Conservation (phyloP, 2,329 filamentous ascomycete species). For the Trichoderma arundinaceum region DNA sequence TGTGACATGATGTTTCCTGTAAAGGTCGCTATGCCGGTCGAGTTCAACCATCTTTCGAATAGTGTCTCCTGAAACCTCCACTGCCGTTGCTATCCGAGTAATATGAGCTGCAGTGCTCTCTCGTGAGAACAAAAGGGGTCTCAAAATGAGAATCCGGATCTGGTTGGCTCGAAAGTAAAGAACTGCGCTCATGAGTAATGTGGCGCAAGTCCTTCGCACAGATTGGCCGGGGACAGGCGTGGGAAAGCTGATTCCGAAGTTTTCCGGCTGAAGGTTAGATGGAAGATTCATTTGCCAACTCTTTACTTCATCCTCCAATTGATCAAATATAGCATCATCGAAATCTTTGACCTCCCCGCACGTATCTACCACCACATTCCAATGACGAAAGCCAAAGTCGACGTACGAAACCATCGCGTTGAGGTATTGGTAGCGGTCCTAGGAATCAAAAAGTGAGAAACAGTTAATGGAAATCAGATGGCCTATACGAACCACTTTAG, state of each 20-base stretch:
- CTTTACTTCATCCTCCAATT: background rate
- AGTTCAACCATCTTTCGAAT: background rate
- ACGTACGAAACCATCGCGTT: background rate
- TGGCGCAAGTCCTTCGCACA: background rate
- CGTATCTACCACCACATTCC: background rate
- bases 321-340: background rate
- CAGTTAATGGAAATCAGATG: background rate
- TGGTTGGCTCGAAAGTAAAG: constrained; percentile 2
- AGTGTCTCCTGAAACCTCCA: background rate
- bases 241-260: background rate
- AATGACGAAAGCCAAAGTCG: background rate
- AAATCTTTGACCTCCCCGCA: background rate
- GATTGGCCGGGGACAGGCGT: background rate
- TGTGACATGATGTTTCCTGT: background rate
- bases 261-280: background rate
- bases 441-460: background rate
- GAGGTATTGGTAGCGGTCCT: background rate
- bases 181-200: background rate
- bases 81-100: background rate
- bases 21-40: background rate
- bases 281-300: background rate
- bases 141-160: background rate
- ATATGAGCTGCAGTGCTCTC: background rate
- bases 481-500: background rate
- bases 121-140: background rate